These are phyloP conservation scores for Parmelia sp. DNA, from an alignment of 495 filamentous ascomycete species.

Conservation along the genomic window DNA sequence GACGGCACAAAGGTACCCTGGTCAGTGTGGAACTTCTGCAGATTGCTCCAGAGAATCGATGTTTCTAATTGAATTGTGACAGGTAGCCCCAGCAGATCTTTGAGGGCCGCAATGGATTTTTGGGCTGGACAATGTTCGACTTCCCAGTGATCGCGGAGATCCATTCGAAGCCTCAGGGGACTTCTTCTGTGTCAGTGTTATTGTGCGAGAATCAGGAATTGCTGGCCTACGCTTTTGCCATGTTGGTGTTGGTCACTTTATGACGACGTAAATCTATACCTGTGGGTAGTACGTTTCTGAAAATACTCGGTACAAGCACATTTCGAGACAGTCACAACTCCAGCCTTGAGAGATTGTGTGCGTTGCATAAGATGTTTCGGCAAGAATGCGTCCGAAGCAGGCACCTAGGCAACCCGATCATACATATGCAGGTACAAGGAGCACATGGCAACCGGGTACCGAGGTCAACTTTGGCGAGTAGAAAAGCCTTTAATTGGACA, in stretches of 20 bases:
- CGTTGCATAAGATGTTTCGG: not conserved
- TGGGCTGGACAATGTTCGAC: not conserved
- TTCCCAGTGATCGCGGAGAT: not conserved
- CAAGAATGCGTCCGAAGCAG: not conserved
- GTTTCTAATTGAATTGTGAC: not conserved
- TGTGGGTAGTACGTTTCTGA: too few relatives aligned
- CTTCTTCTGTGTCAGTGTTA: not conserved
- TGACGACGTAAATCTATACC: too few relatives aligned
- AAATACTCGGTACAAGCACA: too few relatives aligned
- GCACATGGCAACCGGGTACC: too few relatives aligned
- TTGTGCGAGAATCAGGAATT: not conserved
- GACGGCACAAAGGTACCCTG: not conserved
- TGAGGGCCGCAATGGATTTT: not conserved
- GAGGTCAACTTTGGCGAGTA: too few relatives aligned
- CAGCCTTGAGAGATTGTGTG: not conserved
- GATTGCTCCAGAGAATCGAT: not conserved
- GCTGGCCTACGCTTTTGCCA: not conserved
- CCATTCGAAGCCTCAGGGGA: not conserved
- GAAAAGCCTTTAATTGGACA: too few relatives aligned
- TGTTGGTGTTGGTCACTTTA: too few relatives aligned
- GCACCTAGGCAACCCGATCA: not conserved
- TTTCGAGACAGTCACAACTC: too few relatives aligned
- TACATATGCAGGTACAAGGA: not conserved
- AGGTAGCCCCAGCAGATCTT: not conserved
- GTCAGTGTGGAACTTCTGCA: not conserved